Base-by-base conservation (phyloP, 768 basidiomycete species). In the Myochromella boudieri region DNA sequence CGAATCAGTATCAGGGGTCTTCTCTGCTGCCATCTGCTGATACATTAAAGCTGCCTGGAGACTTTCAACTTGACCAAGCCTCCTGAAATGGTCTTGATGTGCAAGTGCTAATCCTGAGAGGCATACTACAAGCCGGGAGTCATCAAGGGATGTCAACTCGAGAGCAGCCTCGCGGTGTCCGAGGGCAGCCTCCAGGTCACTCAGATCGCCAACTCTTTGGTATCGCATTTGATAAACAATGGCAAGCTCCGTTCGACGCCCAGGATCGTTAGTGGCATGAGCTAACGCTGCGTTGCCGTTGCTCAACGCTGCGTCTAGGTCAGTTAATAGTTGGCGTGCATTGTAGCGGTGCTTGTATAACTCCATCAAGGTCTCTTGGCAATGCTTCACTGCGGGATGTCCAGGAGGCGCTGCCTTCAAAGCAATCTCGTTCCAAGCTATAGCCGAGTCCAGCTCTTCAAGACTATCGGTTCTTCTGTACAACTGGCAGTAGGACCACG, bases 361-460 rank as follows among this genome's bases (percentile, higher is more conserved):
- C 20, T 34, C n/a, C 4, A 41, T 40, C 31, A 68, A 46, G 15
- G 49, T 20, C 49, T 37, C 46, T 27, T 20, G 60, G 60, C 15
- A 56, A 51, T 12, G 27, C 47, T 42, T 49, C 45, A 48, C 21
- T 22, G 15, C 26, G 8, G 42, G 28, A 22, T 53, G 26, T 1
- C 28, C 42, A 6, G 41, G n/a, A 25, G 32, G 37, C 21, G 42
- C 43, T 18, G 32, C 24, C 17, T 41, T 33, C 12, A 44, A 21
- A 44, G 46, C 40, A 31, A 24, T 11, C 22, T 31, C 31, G 12
- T 37, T 18, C 11, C 32, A 22, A 11, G 25, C 21, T 15, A 47
- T 28, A 17, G 15, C 9, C 14, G 26, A 12, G 17, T 40, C 46
- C 12, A 46, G 25, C 15, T 28, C 14, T 20, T 31, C 10, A 26